Conservation (phyloP, 2,329 filamentous ascomycete genomes). For the Stenocarpella maydis region DNA sequence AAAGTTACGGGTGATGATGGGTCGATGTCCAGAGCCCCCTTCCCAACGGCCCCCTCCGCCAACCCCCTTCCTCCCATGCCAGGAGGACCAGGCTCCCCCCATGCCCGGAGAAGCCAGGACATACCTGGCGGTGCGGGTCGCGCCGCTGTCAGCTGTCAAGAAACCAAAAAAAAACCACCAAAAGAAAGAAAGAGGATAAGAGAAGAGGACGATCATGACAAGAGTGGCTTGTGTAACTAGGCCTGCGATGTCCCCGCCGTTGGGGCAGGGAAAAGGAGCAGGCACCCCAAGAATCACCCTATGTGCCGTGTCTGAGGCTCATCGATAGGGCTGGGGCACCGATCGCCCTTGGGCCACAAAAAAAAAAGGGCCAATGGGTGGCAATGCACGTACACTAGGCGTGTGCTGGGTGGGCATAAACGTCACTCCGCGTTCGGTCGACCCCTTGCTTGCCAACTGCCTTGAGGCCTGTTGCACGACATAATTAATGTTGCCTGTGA, state of each 20-base stretch:
- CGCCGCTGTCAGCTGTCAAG: conserved; percentile 15
- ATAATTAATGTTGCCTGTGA: conserved; percentile 25
- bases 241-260: neutral
- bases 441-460: conserved; percentile 30
- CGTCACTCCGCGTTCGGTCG: neutral
- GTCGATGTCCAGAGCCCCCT: neutral
- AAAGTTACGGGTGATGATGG: neutral
- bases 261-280: neutral
- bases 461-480: conserved; percentile 28
- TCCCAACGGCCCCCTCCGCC: neutral
- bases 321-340: conserved; percentile 25
- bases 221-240: neutral
- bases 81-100: neutral
- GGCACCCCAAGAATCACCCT: neutral
- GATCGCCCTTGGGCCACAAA: neutral
- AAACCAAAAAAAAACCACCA: neutral
- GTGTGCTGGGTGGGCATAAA: neutral
- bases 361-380: neutral
- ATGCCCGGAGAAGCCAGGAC: neutral
- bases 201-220: neutral
- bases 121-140: neutral
- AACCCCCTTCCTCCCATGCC: neutral
- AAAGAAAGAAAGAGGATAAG: no score
- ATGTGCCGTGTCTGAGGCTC: conserved; percentile 20
- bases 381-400: neutral